Conservation (phyloP, 495 filamentous ascomycete genomes). For the Aspergillus saccharolyticus region DNA sequence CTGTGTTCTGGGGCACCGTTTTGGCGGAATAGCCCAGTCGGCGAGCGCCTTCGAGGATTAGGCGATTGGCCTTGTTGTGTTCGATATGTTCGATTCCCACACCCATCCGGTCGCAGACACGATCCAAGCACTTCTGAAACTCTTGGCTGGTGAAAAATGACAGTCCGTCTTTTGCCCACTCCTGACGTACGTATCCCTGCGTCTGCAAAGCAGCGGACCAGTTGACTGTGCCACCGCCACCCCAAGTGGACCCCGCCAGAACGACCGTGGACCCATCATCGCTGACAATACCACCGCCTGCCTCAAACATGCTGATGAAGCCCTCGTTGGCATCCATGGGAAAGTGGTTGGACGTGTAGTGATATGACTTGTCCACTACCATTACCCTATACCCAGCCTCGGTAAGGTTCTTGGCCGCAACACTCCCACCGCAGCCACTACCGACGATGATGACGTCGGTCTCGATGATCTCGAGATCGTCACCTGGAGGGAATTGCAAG, state of each 20-base stretch:
- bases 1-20: conserved; percentile 74
- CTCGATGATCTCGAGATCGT: conserved; percentile 53
- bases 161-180: conserved; percentile 74
- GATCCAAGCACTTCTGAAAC: conserved; percentile 72
- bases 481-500: conserved; percentile 43
- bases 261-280: conserved; percentile 62
- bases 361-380: conserved; percentile 77
- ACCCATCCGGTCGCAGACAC: conserved; percentile 70
- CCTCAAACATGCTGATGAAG: conserved; percentile 58
- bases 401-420: conserved; percentile 74
- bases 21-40: conserved; percentile 70
- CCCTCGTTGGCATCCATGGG: conserved; percentile 62
- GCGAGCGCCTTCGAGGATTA: conserved; percentile 68
- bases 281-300: conserved; percentile 44
- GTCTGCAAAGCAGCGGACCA: conserved; percentile 83
- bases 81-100: conserved; percentile 60
- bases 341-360: conserved; percentile 65
- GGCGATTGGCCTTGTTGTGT: conserved; percentile 65
- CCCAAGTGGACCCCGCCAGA: conserved; percentile 70
- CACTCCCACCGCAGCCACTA: conserved; percentile 82
- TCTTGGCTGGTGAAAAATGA: conserved; percentile 70
- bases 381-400: conserved; percentile 69
- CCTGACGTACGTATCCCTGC: conserved; percentile 71
- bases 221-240: conserved; percentile 83
- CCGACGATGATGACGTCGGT: conserved; percentile 83